Conservation (phyloP, 257 asterid genomes). For the Marsdenia floribunda region DNA sequence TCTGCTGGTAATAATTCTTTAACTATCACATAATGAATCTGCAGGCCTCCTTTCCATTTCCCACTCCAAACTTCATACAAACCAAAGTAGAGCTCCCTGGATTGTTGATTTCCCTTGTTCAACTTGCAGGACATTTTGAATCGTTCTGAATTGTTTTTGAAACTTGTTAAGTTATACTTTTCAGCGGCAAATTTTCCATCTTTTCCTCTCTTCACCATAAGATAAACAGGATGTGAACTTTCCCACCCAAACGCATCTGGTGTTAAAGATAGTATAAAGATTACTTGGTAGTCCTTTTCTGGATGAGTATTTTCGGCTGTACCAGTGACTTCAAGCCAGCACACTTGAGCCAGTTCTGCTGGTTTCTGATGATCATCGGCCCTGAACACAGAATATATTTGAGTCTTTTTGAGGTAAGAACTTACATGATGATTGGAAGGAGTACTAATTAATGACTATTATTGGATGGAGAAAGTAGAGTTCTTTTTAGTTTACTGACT, state of each 20-base stretch:
- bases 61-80: constrained; percentile 56
- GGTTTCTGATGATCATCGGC: constrained; percentile 11
- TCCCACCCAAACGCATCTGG: constrained; percentile 59
- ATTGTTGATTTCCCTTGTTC: background rate
- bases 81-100: constrained; percentile 24
- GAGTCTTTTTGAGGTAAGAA: too few species aligned
- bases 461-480: too few species aligned
- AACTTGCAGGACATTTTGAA: background rate
- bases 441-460: too few species aligned
- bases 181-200: background rate
- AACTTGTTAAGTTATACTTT: background rate
- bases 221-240: constrained; percentile 25
- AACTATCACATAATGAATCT: constrained; percentile 29
- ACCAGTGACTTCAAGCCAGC: constrained; percentile 56
- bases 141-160: background rate
- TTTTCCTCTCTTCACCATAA: constrained; percentile 45
- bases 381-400: too few species aligned
- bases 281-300: constrained; percentile 34
- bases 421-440: too few species aligned
- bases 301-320: constrained; percentile 13
- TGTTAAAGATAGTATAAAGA: constrained; percentile 29
- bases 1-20: constrained; percentile 6
- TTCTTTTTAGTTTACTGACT: too few species aligned
- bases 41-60: constrained; percentile 61
- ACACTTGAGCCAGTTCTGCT: constrained; percentile 38